phyloP scores from a whole-genome alignment of 305 asterid species.

The Ilex paraguariensis region DNA sequence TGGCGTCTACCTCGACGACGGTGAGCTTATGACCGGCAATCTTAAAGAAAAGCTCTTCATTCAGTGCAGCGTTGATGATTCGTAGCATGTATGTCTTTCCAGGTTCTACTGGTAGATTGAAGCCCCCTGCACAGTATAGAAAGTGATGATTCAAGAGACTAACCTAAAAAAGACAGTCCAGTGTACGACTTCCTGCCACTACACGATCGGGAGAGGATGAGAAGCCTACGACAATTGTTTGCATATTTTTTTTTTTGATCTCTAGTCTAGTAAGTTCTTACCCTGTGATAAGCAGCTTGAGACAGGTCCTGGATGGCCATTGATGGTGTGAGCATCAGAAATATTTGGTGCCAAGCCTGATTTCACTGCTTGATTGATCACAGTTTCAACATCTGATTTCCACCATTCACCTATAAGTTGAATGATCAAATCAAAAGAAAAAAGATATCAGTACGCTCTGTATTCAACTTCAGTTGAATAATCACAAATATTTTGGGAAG shows the following conservation, averaged over 20 bases:
- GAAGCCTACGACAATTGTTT: too few relatives aligned
- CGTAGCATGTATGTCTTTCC: neutral
- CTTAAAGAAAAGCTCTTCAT: conserved; percentile 2
- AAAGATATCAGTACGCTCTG: neutral
- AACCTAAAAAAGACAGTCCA: too few relatives aligned
- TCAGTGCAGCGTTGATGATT: neutral
- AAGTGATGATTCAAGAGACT: too few relatives aligned
- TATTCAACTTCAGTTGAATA: too few relatives aligned
- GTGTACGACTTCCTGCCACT: too few relatives aligned
- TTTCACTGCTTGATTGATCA: conserved; percentile 40
- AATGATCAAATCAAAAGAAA: neutral
- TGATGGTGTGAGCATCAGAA: conserved; percentile 68
- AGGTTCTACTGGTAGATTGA: neutral
- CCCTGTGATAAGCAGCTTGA: conserved; percentile 41
- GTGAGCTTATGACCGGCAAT: neutral
- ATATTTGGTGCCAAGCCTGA: conserved; percentile 49
- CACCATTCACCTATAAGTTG: conserved; percentile 63
- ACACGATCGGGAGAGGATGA: too few relatives aligned
- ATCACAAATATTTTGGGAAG: neutral
- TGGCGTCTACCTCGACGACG: neutral
- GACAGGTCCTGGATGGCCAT: conserved; percentile 47
- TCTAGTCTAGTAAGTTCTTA: neutral
- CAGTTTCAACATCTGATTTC: conserved; percentile 60
- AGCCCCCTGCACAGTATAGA: neutral
- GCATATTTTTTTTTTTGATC: too few relatives aligned